Percentiles rank a stretch among this genome's conserved stretches.
Conservation (phyloP, 208 protist species). For the Leishmania amazonensis region DNA sequence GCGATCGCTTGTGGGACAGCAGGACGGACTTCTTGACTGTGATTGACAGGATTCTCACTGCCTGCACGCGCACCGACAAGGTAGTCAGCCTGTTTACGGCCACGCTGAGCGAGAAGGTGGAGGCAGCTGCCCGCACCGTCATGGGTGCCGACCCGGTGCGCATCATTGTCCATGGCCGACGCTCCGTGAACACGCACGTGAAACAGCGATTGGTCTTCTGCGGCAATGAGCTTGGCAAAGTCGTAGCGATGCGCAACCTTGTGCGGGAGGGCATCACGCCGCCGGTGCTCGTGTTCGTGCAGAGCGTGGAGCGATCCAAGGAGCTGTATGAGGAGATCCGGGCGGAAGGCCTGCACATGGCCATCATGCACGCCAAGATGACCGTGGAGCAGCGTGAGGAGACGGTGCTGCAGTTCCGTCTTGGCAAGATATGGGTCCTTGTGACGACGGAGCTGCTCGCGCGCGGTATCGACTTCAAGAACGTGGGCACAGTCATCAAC, state of each 20-base stretch:
- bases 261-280: conserved; percentile 93
- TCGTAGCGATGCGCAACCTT: conserved; percentile 96
- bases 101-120: conserved; percentile 92
- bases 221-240: conserved; percentile 97
- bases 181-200: conserved; percentile 77
- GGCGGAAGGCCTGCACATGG: conserved; percentile 83
- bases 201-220: conserved; percentile 95
- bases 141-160: conserved; percentile 92
- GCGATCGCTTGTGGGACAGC: conserved; percentile 96
- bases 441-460: conserved; percentile 97
- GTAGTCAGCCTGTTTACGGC: conserved; percentile 94
- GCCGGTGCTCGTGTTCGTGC: conserved; percentile 98
- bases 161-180: conserved; percentile 92
- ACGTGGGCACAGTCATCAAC: conserved; percentile 97
- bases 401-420: conserved; percentile 94
- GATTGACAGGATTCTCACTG: conserved; percentile 89
- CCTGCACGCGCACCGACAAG: conserved; percentile 78
- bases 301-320: conserved; percentile 97
- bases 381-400: conserved; percentile 91
- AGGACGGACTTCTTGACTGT: conserved; percentile 76
- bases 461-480: conserved; percentile 98
- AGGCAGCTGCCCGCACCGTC: conserved; percentile 88
- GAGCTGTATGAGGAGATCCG: conserved; percentile 96
- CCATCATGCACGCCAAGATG: conserved; percentile 92
- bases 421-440: conserved; percentile 96